phyloP scores from a whole-genome alignment of 352 stramenopile genomes.

The Globisporangium polare region DNA sequence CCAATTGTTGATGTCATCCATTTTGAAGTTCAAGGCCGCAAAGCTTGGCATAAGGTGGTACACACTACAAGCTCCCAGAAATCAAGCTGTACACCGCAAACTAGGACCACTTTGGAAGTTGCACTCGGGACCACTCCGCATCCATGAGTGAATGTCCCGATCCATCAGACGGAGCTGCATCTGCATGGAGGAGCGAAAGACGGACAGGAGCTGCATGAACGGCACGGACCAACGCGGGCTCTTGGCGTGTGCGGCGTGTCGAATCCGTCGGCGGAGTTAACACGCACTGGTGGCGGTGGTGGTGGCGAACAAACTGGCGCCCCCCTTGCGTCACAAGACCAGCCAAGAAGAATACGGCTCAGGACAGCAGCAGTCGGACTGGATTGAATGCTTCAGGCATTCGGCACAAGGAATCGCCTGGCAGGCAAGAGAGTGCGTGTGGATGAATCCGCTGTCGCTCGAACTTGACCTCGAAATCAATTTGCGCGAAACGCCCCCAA shows the following conservation, averaged over 20 bases:
- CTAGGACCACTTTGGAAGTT: background rate
- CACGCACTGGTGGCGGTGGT: background rate
- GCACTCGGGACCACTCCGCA: too few species aligned
- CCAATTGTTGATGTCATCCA: constrained; percentile 8
- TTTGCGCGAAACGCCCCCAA: too few species aligned
- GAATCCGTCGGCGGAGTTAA: background rate
- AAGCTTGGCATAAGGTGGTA: background rate
- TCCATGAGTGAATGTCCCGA: too few species aligned
- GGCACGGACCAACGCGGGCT: too few species aligned
- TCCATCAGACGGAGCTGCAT: too few species aligned
- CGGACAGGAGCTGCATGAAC: too few species aligned
- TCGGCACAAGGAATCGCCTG: background rate
- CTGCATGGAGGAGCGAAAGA: too few species aligned
- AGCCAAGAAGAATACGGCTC: background rate
- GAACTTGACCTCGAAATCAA: background rate
- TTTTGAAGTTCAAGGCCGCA: constrained; percentile 7
- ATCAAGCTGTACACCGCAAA: background rate
- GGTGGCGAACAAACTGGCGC: background rate
- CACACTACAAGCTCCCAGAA: background rate
- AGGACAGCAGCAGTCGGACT: background rate
- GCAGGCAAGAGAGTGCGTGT: background rate
- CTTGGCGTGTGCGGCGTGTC: background rate
- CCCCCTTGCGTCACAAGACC: background rate
- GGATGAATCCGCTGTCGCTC: background rate
- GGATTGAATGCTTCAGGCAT: too few species aligned